A percentile compares a stretch with the other conserved stretches of the same genome.
Conservation (phyloP, 441 rosid species). For the Breynia disticha region DNA sequence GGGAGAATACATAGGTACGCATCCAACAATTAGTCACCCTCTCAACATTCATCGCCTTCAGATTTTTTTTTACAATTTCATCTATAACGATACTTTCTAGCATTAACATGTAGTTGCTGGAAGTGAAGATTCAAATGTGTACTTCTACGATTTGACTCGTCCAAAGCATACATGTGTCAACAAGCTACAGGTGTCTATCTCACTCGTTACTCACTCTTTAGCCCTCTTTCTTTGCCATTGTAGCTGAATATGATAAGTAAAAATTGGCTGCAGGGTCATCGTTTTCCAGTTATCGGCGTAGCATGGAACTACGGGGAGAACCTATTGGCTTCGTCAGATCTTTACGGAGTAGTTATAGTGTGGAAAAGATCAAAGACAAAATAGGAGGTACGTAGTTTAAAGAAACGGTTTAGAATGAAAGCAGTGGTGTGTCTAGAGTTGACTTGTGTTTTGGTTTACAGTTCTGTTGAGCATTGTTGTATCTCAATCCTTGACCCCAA, state of each 20-base stretch:
- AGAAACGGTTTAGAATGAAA: no score
- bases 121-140: conserved; percentile 86
- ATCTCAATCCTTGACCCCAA: no score
- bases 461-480: no score
- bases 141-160: conserved; percentile 83
- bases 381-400: no score
- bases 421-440: no score
- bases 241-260: neutral
- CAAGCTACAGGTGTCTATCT: conserved; percentile 72
- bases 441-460: no score
- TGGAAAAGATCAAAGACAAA: conserved; percentile 72
- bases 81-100: neutral
- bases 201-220: conserved; percentile 1
- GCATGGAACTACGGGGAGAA: conserved; percentile 98
- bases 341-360: conserved; percentile 81
- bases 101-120: conserved; percentile 53
- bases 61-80: neutral
- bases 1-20: conserved; percentile 87
- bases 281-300: conserved; percentile 79
- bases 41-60: neutral
- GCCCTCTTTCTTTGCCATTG: neutral
- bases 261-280: conserved; percentile 61
- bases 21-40: neutral
- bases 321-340: conserved; percentile 84
- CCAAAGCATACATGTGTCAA: conserved; percentile 85